phyloP scores from a whole-genome alignment of 345 rosid species.

The Pugionium dolabratum region DNA sequence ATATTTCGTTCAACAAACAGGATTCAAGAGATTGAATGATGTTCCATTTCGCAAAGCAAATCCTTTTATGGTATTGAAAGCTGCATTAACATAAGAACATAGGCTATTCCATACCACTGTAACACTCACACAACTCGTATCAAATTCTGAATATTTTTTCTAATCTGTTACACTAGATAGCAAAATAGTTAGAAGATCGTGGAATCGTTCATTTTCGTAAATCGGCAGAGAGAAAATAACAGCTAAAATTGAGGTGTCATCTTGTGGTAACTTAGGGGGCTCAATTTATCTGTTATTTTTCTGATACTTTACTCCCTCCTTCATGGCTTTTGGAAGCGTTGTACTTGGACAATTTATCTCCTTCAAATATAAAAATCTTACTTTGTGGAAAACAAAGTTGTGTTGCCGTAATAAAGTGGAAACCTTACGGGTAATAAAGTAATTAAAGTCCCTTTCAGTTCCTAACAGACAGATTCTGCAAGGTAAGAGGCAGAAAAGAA shows the following conservation, averaged over 20 bases:
- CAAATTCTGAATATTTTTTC: not conserved
- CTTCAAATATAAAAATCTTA: no score
- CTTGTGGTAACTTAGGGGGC: no score
- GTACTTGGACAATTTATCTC: no score
- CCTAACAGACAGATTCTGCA: conserved; percentile 40
- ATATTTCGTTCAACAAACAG: not conserved
- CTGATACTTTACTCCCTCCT: no score
- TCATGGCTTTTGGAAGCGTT: no score
- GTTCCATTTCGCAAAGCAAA: conserved; percentile 10
- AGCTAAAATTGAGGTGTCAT: no score
- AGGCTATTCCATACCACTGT: not conserved
- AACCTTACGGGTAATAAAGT: conserved; percentile 9
- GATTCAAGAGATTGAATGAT: conserved; percentile 3
- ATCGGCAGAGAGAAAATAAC: no score
- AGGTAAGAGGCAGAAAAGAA: conserved; percentile 26
- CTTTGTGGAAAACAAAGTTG: not conserved
- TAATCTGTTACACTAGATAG: not conserved
- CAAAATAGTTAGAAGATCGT: not conserved
- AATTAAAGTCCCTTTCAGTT: not conserved
- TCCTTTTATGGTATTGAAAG: conserved; percentile 2
- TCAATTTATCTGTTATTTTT: no score
- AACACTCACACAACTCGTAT: conserved; percentile 17
- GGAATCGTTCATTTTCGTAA: not conserved
- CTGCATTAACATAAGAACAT: not conserved
- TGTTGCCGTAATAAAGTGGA: conserved; percentile 1